Percentiles rank a stretch among this genome's conserved stretches.
phyloP scores from a whole-genome alignment of 1,139 yeast species.

The Protomyces inouyei region DNA sequence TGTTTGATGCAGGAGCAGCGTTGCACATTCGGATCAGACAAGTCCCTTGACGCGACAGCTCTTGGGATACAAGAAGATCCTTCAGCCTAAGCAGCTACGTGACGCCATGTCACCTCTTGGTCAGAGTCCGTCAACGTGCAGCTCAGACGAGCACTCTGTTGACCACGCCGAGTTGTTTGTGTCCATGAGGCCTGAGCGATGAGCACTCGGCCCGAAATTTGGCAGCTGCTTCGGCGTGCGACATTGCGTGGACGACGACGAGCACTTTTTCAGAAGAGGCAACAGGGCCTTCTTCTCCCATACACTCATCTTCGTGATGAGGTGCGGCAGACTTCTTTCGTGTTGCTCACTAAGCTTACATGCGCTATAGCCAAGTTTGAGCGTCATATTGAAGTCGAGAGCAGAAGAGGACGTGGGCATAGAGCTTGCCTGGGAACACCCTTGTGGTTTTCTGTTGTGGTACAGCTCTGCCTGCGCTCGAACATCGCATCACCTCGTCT shows the following conservation, averaged over 20 bases:
- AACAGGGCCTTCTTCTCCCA: background rate
- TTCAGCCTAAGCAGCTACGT: too few relatives aligned
- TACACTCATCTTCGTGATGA: conserved; percentile 2
- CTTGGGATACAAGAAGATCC: too few relatives aligned
- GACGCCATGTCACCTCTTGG: too few relatives aligned
- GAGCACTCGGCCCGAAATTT: too few relatives aligned
- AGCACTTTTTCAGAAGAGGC: background rate
- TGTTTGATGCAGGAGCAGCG: too few relatives aligned
- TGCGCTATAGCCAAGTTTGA: conserved; percentile 23
- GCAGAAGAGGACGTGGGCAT: conserved; percentile 27
- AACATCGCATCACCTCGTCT: conserved; percentile 9
- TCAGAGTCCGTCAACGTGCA: too few relatives aligned
- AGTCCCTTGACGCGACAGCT: too few relatives aligned
- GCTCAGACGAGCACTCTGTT: too few relatives aligned
- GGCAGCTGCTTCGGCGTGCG: background rate
- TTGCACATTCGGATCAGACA: too few relatives aligned
- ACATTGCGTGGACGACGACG: background rate
- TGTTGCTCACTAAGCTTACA: conserved; percentile 24
- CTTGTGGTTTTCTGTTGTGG: background rate
- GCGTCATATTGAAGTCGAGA: conserved; percentile 27
- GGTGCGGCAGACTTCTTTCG: conserved; percentile 28
- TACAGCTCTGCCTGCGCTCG: conserved; percentile 27
- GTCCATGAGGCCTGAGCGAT: too few relatives aligned
- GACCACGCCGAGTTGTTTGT: too few relatives aligned
- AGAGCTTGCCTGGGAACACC: conserved; percentile 8